Evolutionary conservation across 2,329 filamentous ascomycete species (phyloP), one percentile per base, ranked within the genome.

Genomic region (Alternaria sp.): DNA sequence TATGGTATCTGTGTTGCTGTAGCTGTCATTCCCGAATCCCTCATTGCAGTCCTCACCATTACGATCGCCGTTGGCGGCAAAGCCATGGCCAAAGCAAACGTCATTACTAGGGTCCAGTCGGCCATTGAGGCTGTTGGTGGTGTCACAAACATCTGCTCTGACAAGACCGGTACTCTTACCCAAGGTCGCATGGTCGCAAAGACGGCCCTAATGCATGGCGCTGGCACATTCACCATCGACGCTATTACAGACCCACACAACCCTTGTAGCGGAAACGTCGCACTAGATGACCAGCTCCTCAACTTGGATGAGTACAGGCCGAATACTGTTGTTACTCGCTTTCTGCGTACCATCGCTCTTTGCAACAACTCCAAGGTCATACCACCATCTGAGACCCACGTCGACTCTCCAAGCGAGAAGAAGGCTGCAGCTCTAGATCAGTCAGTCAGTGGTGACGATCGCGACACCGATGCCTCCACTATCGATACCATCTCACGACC

Each of bases 31-130:
- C 81, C 81, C 2, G 81, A 82, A 58, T 82, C 85, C 38, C 79
- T 90, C 44, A 86, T 90, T 34, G 89, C 89, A 5, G 88, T 90
- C 3, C 78, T 90, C 30, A 90, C 88, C 32, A 90, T 90, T 55
- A 90, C 88, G 4, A 89, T 90, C 82, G 75, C 78, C 4, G 78
- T 80, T 16, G 78, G 78, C 46, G 78, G 76, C 10, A 80, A 80
- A 64, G 76, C 74, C 41, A 81, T 81, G 79, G 78, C 77, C 27
- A 77, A 73, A 40, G 74, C 77, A 45, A 78, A 80, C 56, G 79
- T 81, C 66, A 78, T 81, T 49, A 79, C 78, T 30, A 69, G 79
- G 52, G 78, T 80, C 16, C 70, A 78, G 40, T 73, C 74, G 3
- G 75, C 78, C 27, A 77, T 81, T 40, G 79, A 81, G 57, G 78